Percentiles rank a stretch among this genome's conserved stretches.
phyloP scores from a whole-genome alignment of 2,329 filamentous ascomycete species.

The Cladorrhinum sp. region DNA sequence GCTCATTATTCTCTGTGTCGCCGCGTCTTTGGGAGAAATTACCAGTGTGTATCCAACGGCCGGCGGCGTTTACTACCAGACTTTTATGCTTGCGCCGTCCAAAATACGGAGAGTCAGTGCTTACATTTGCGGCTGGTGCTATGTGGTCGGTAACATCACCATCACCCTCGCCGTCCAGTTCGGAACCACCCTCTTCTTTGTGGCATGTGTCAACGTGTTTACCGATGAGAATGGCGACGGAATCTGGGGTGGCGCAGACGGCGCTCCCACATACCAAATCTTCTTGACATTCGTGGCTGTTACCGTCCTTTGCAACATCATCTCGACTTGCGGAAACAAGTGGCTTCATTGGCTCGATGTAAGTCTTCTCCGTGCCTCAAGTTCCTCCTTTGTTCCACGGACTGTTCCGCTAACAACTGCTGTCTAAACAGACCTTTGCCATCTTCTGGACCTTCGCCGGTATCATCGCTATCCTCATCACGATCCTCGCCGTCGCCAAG shows the following conservation, averaged over 20 bases:
- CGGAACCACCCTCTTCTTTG: conserved; percentile 65
- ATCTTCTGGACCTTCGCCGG: conserved; percentile 74
- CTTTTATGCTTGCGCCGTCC: conserved; percentile 67
- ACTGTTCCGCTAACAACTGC: not conserved
- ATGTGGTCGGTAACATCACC: conserved; percentile 75
- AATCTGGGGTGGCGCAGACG: conserved; percentile 35
- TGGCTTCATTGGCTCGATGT: conserved; percentile 69
- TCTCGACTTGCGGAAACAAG: conserved; percentile 65
- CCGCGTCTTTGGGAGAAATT: conserved; percentile 68
- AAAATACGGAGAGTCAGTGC: conserved; percentile 61
- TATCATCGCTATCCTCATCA: conserved; percentile 62
- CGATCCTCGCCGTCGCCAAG: conserved; percentile 64
- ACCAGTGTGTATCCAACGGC: conserved; percentile 74
- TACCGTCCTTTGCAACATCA: conserved; percentile 60
- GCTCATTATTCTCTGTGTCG: conserved; percentile 67
- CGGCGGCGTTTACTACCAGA: conserved; percentile 76
- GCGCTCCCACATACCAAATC: conserved; percentile 59
- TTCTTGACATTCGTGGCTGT: conserved; percentile 70
- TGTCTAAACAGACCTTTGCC: conserved; percentile 57
- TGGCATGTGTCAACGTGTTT: conserved; percentile 56
- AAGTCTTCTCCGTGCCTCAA: conserved; percentile 38
- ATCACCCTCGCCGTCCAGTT: conserved; percentile 84
- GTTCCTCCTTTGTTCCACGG: conserved; percentile 23
- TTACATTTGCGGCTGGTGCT: conserved; percentile 74
- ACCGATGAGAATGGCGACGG: conserved; percentile 40